These are phyloP conservation scores for Saksenaea oblongispora DNA, from an alignment of 371 early-diverging fungal species.

Conservation along the genomic window DNA sequence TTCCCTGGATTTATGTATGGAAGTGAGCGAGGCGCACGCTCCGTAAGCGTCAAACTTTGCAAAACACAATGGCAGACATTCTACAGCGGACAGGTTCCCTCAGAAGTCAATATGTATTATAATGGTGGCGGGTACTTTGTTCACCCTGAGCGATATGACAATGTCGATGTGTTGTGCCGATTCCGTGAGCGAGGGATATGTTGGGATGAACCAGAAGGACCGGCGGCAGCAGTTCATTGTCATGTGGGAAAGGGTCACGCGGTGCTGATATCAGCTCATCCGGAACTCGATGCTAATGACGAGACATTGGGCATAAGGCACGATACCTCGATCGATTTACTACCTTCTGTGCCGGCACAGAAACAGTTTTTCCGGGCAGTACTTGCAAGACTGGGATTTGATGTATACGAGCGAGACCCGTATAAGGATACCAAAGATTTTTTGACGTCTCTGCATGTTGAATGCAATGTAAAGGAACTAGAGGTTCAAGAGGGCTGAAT, in stretches of 20 bases:
- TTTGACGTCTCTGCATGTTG: neutral
- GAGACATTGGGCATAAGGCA: constrained; percentile 11
- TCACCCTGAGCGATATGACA: constrained; percentile 30
- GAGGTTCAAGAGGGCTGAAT: neutral
- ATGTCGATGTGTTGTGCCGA: constrained; percentile 56
- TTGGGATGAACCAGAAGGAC: constrained; percentile 11
- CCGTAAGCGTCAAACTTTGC: constrained; percentile 15
- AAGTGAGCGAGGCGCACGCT: constrained; percentile 71
- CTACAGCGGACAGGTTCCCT: neutral
- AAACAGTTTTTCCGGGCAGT: constrained; percentile 50
- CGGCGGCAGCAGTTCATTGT: constrained; percentile 56
- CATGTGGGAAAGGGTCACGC: constrained; percentile 65
- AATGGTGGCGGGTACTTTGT: constrained; percentile 82
- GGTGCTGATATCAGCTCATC: constrained; percentile 68
- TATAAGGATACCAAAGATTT: neutral
- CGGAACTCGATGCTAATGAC: constrained; percentile 63
- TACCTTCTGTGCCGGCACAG: constrained; percentile 44
- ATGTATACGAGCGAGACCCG: neutral
- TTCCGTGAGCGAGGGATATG: constrained; percentile 44
- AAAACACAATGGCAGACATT: neutral
- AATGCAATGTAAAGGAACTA: neutral
- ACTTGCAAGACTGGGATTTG: constrained; percentile 51
- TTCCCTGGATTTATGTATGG: constrained; percentile 81
- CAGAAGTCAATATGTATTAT: constrained; percentile 50
- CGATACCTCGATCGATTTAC: constrained; percentile 37